Evolutionary conservation across 306 rosid genomes (phyloP), one percentile per base, ranked within the genome.

Genomic region (Acacia crassicarpa): DNA sequence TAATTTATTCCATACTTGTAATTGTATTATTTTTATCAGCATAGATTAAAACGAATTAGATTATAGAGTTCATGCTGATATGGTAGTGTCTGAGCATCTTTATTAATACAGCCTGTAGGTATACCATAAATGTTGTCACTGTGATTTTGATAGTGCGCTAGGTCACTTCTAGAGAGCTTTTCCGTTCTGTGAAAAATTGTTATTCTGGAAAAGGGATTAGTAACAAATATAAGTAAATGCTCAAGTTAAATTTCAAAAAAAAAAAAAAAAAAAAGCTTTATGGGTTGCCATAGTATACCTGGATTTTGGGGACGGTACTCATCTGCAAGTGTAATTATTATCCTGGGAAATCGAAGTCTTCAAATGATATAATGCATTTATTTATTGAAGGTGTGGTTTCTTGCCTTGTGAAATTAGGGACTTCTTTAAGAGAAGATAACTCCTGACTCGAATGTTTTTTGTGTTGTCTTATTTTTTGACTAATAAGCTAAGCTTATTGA

Each of bases 401-500:
- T 48, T 48, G 53, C 16, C 46, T n/a, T 41, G 44, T 68, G 32
- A 41, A 41, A 74, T 23, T 23, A 32, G 44, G 67, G 67, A 75
- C 27, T 74, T n/a, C 19, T 66, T 2, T 44, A 23, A 45, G 16
- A 74, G 66, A 44, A 75, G 33, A 38, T 79, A 70, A 38, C 59
- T 80, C 23, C 2, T 30, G 44, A 66, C 69, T 69, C 17, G 71
- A 69, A 69, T 54, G 53, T 76, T 71, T 71, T 48, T 53, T 75
- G 44, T 43, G 75, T 6, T 17, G 54, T 45, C 30, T 46, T 48
- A 75, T n/a, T 46, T 44, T 58, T 85, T 69, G 67, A 35, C 20
- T 41, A 17, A 58, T 74, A 72, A 6, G 2, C 65, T 74, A 45
- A 62, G 61, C 74, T 61, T 84, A 78, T 54, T 66, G 69, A 40